Evolutionary conservation across 2,329 filamentous ascomycete species (phyloP).

Genomic region (Aureobasidium sp.): DNA sequence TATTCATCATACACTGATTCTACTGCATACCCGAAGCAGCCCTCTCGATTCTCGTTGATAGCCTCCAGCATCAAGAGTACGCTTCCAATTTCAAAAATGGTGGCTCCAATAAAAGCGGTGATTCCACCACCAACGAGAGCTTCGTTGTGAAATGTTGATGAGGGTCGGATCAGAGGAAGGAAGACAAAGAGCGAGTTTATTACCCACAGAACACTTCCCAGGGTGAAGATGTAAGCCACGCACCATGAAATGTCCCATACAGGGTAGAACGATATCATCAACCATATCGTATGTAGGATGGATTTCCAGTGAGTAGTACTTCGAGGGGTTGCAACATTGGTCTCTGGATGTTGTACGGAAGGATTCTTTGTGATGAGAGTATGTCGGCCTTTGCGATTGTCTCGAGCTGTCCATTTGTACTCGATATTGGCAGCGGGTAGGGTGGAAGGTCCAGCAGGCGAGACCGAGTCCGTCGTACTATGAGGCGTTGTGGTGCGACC

Average conservation of each 20-base stretch:
- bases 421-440: conserved; percentile 17
- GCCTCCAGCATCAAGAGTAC: conserved; percentile 59
- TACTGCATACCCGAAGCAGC: conserved; percentile 64
- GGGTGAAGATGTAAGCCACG: conserved; percentile 48
- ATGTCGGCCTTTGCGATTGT: conserved; percentile 40
- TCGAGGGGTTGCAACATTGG: conserved; percentile 27
- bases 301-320: conserved; percentile 29
- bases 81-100: conserved; percentile 58
- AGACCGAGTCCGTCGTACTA: not conserved
- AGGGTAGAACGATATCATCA: conserved; percentile 46
- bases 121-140: conserved; percentile 50
- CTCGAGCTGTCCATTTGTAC: conserved; percentile 37
- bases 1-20: conserved; percentile 33
- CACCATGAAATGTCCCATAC: conserved; percentile 53
- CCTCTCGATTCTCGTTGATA: conserved; percentile 58
- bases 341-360: conserved; percentile 17
- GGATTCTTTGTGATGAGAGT: conserved; percentile 28
- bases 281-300: conserved; percentile 33
- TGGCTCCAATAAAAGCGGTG: conserved; percentile 60
- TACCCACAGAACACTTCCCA: conserved; percentile 41
- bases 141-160: conserved; percentile 50
- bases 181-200: conserved; percentile 58
- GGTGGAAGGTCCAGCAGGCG: not conserved
- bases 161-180: conserved; percentile 50
- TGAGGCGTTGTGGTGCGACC: not conserved